Base-by-base conservation (phyloP, 306 rosid species). In the Dalbergia oliveri region DNA sequence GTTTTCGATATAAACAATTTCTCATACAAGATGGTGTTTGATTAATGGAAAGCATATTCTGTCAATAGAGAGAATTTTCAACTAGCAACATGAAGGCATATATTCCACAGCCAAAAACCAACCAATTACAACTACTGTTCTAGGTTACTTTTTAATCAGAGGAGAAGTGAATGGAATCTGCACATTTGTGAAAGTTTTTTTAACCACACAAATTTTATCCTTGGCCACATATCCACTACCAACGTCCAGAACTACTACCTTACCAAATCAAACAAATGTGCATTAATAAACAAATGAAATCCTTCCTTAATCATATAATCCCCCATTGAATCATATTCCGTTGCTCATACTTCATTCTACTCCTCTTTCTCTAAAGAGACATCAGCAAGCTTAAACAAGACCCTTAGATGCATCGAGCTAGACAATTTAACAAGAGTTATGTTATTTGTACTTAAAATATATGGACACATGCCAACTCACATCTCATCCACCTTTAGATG, bases 371-470 rank as follows among this genome's bases (percentile, higher is more conserved):
- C 77, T 61, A 14, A 33, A 10, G 57, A 65, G 69, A 67, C 41
- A 70, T 68, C 44, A 74, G 62, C 47, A 79, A 19, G 56, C 75
- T 44, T 61, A 53, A 41, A 84, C 75, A 61, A 76, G 26, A 56
- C n/a, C n/a, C 68, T 34, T 23, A 74, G 58, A 19, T 16, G 39
- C 44, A 58, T 18, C 5, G 77, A 50, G 49, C 50, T 3, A 34
- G 43, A 73, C 73, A 73, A 78, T 54, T 78, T 44, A 53, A 26
- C 34, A n/a, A n/a, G n/a, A n/a, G n/a, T n/a, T n/a, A n/a, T n/a
- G n/a, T n/a, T n/a, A n/a, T n/a, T n/a, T n/a, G n/a, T n/a, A n/a
- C n/a, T n/a, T n/a, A n/a, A n/a, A n/a, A n/a, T n/a, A n/a, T n/a
- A n/a, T n/a, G n/a, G n/a, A n/a, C n/a, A n/a, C n/a, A n/a, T n/a